Evolutionary conservation across 1,284 basidiomycete genomes (phyloP), one percentile per base, ranked within the genome.

Genomic region (Cerrena zonata): DNA sequence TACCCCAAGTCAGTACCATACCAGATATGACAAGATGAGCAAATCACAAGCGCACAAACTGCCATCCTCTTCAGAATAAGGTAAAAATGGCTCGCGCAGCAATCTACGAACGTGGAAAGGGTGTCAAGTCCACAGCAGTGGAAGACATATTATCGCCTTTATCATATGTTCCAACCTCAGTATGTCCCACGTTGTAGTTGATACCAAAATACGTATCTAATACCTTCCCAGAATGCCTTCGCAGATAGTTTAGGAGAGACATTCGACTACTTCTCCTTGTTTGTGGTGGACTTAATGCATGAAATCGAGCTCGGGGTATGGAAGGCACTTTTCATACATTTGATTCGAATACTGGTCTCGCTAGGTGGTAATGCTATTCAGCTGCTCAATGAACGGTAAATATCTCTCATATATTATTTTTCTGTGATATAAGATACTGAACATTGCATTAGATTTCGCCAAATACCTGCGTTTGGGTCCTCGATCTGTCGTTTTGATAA

Each of bases 191-290:
- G n/a, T n/a, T n/a, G n/a, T n/a, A n/a, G n/a, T n/a, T n/a, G n/a
- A 27, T 42, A 26, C 5, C 45, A 4, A 15, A n/a, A n/a, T n/a
- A n/a, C n/a, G n/a, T 45, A 46, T 40, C 12, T 34, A 26, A 30
- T 23, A 10, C 2, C 45, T n/a, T n/a, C n/a, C n/a, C n/a, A 72
- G 69, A 74, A 71, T 53, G 65, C 68, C 12, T 72, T 72, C 52
- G 68, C 66, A 0, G 44, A 27, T 3, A 24, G 18, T 1, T 45
- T 64, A 2, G 7, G 27, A 2, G 5, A 26, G 2, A 23, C 47
- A 5, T 59, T 61, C 27, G 50, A 63, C 43, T 44, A 54, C 11
- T 58, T 55, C 47, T 12, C 11, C 2, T 50, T 62, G 10, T 49
- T 65, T 4, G 51, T 53, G 1, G 52, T 59, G 1, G 64, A 66